Base-by-base conservation (phyloP, 192 early-diverging fungal species). In the Rhizoclosmatium globosum region DNA sequence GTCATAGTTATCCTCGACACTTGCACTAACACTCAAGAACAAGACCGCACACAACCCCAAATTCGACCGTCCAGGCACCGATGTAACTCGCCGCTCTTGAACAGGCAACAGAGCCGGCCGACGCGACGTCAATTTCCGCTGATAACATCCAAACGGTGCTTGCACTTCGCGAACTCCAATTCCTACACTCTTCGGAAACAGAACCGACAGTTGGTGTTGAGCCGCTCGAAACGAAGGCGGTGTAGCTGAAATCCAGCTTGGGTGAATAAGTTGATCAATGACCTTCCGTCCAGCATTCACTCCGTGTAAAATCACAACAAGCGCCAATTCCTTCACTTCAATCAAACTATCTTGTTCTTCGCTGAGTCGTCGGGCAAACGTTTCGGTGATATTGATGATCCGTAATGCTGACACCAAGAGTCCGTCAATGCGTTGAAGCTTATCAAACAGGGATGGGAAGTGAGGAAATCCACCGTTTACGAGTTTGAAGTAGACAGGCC, bases 131-230 rank as follows among this genome's bases (percentile, higher is more conserved):
- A 74, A 7, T 38, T 46, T 74, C 17, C 73, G 57, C 38, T 60
- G 57, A 42, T 43, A 74, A 13, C 39, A 11, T 64, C 73, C 73
- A 11, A 74, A 45, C 44, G 61, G 73, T 4, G 23, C 11, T 15
- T 57, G 73, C 42, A 64, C 13, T 7, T 74, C 59, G 2, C 73
- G 61, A n/a, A 74, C 60, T 47, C 62, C 59, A 17, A 74, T 23
- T 9, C 50, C n/a, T 9, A 73, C 9, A 21, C 71, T 50, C 23
- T 53, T 73, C 3, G 71, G 56, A 59, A 13, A 73, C 15, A 73
- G 71, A 39, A 73, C 41, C 3, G 50, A 59, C 9, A 73, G 56
- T 59, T 73, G 71, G 23, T 73, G 44, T 19, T 42, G 39, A 59
- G 31, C 71, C 2, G 42, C 56, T 2, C 44, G 50, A 39, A 42